Base-by-base conservation (phyloP, 805 yeast genomes). In the Starmera caribaea region DNA sequence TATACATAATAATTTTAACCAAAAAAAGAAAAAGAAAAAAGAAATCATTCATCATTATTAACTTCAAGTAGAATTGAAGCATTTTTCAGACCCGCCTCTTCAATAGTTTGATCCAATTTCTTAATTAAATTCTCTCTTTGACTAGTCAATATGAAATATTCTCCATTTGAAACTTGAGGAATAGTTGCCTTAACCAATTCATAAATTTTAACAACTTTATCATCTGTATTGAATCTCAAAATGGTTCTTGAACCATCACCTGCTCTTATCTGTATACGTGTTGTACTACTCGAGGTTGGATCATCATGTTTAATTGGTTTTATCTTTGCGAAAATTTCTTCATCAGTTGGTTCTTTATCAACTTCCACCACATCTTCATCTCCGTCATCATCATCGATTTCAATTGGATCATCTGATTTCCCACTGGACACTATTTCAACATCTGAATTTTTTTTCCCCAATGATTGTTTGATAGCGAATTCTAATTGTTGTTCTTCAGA, bases 181-280 rank as follows among this genome's bases (percentile, higher is more conserved):
- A 83, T 63, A 8, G 73, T 71, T 31, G 63, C 64, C 58, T 90
- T 90, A 21, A 82, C 73, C 54, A 74, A 75, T 49, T 77, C 81
- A 57, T 73, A 92, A 2, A 92, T 57, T 1, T 55, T 58, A 3
- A 65, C 42, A 0, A 92, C 86, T 3, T 69, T 64, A 46, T 84
- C 95, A 4, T 62, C 57, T 10, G 72, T 51, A 8, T 62, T 60
- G 49, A 90, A 83, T 42, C 85, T 73, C 43, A 86, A 80, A 10
- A 90, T 81, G 11, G 81, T 62, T 42, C 97, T 69, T 36, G 78
- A 72, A n/a, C 97, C 97, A 51, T 81, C 86, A 14, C 89, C 92
- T 26, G 85, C 73, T 43, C 96, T 69, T n/a, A 92, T 72, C 60
- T 92, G 97, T 21, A 92, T 73, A 50, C 96, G 68, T 0, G 96